phyloP scores from a whole-genome alignment of 139 green algal genomes.

The Marvania coccoides region DNA sequence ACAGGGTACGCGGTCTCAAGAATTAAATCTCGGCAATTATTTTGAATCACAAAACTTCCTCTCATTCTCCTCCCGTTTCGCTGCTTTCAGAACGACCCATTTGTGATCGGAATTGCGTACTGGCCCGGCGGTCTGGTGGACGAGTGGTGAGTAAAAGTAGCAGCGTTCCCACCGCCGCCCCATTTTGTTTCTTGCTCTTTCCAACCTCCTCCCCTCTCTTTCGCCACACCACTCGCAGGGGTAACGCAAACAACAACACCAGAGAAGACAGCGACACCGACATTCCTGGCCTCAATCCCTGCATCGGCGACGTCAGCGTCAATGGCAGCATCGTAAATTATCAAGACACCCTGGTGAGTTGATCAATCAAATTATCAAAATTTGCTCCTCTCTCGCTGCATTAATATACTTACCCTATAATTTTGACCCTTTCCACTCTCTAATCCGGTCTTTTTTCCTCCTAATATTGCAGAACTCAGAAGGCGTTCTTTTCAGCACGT shows the following conservation, averaged over 20 bases:
- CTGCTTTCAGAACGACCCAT: slow-evolving; percentile 21
- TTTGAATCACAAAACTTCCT: too few species aligned
- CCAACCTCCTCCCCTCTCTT: background rate
- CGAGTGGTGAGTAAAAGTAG: slow-evolving; percentile 16
- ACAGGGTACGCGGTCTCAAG: background rate
- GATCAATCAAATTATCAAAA: background rate
- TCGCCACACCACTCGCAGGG: slow-evolving; percentile 2
- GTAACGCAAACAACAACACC: background rate
- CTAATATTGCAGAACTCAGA: slow-evolving; percentile 16
- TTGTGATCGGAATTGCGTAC: slow-evolving; percentile 36
- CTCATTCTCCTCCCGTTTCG: background rate
- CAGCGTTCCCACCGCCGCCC: background rate
- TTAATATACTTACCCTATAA: background rate
- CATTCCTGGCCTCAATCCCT: slow-evolving; percentile 24
- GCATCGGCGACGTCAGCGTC: background rate
- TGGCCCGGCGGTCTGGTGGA: slow-evolving; percentile 27
- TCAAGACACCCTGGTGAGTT: slow-evolving; percentile 1
- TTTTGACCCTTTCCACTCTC: background rate
- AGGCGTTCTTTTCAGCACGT: slow-evolving; percentile 30
- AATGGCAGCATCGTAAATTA: slow-evolving; percentile 3
- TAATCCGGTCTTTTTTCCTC: background rate
- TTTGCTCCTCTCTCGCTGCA: background rate
- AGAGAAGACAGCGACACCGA: background rate
- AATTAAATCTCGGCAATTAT: background rate
- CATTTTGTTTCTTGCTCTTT: too few species aligned